A percentile compares a stretch with the other conserved stretches of the same genome.
phyloP scores from a whole-genome alignment of 2,329 filamentous ascomycete species.

The Cladosporium velox region DNA sequence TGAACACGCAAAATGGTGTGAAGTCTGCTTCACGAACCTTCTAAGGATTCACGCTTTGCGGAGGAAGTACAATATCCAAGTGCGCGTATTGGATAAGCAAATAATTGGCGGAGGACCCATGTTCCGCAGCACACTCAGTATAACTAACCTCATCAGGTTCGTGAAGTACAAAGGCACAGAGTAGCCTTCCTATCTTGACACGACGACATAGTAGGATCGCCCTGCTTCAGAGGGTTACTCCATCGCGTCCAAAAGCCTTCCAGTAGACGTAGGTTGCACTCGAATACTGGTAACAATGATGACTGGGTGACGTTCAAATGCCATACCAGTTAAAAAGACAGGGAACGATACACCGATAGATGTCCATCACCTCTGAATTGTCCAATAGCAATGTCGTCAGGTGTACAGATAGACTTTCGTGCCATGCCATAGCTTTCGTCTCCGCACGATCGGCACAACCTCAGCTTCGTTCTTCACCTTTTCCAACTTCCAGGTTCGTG shows the following conservation, averaged over 20 bases:
- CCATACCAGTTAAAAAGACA: not conserved
- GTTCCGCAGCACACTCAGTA: not conserved
- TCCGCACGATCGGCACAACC: not conserved
- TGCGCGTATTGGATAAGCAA: too few relatives aligned
- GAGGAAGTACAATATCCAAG: too few relatives aligned
- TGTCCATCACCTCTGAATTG: not conserved
- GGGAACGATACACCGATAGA: too few relatives aligned
- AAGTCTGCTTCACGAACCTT: too few relatives aligned
- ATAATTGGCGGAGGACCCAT: not conserved
- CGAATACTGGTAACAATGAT: not conserved
- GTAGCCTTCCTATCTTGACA: not conserved
- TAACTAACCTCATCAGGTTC: too few relatives aligned
- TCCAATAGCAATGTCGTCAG: not conserved
- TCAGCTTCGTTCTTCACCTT: not conserved
- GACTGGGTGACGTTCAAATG: not conserved
- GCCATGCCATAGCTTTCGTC: not conserved
- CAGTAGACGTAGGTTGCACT: not conserved
- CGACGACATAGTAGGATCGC: not conserved
- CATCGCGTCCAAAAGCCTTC: not conserved
- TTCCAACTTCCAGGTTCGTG: not conserved
- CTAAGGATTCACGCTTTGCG: too few relatives aligned
- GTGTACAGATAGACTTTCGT: too few relatives aligned
- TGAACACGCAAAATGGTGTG: too few relatives aligned
- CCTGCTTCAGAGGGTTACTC: not conserved
- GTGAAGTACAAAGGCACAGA: too few relatives aligned